Base-by-base conservation (phyloP, 305 asterid species). In the Fraxinus latifolia region DNA sequence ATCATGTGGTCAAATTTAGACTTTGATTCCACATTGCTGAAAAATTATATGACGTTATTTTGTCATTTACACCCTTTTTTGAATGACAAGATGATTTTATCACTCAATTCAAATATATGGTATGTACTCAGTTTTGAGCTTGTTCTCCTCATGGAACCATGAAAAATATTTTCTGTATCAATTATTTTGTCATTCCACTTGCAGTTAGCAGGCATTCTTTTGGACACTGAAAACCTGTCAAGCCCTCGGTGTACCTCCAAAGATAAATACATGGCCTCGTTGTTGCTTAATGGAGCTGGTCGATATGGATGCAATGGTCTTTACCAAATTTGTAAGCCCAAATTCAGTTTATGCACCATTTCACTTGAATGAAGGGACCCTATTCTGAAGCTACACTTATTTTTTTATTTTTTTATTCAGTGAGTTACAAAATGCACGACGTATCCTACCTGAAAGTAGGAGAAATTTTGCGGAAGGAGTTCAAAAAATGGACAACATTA, bases 221-320 rank as follows among this genome's bases (percentile, higher is more conserved):
- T 89, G 87, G 98, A 93, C 78, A 91, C 97, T 76, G 95, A 87
- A 87, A 91, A 93, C 83, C 87, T 94, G 81, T 82, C 91, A 44
- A 90, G 77, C 78, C 78, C 90, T 42, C 76, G 81, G 6, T 86
- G 92, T 82, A 89, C 95, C 29, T 84, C 93, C 27, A 91, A 90
- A 88, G 98, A 94, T 86, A 87, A 90, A 80, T 93, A 91, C 93
- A 90, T 91, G 88, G 92, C 94, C 27, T 93, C 97, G 37, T 86
- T 94, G 88, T 88, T 94, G 83, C 88, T 94, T 65, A 88, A 89
- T 86, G 97, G 97, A 50, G 98, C 97, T 77, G 98, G 97, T 72
- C 91, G 95, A 76, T 94, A 82, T 83, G 98, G 98, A 82, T 91
- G 90, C 80, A 83, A 87, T 29, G 97, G 98, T 76, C 93, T 94